These are phyloP conservation scores for Pisolithus tinctorius DNA, from an alignment of 768 basidiomycete species.

Conservation along the genomic window DNA sequence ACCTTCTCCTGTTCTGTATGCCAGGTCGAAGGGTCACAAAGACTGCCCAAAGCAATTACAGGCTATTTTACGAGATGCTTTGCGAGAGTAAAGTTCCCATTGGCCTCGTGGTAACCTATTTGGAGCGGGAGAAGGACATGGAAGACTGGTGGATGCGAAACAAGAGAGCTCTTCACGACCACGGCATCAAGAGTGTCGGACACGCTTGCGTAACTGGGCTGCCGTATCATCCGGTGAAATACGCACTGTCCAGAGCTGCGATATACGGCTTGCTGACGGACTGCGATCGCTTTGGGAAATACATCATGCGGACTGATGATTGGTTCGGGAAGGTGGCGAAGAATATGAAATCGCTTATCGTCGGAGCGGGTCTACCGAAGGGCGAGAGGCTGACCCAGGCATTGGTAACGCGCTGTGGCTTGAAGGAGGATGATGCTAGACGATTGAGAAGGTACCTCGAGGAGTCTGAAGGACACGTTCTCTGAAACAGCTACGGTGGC, in stretches of 20 bases:
- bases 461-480: not conserved
- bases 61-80: constrained; percentile 9
- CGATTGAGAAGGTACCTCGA: not conserved
- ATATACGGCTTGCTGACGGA: not conserved
- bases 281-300: not conserved
- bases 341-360: not conserved
- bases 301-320: not conserved
- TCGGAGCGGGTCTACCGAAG: not conserved
- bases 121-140: constrained; percentile 16
- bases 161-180: not conserved
- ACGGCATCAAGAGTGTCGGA: not conserved
- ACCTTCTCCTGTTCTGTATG: constrained; percentile 14
- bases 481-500: too few relatives aligned
- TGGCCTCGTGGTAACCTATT: constrained; percentile 10
- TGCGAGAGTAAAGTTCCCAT: constrained; percentile 10
- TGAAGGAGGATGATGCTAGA: not conserved
- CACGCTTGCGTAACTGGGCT: not conserved
- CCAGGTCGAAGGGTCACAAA: constrained; percentile 4
- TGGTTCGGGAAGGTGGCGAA: not conserved
- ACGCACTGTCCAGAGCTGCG: not conserved
- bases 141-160: constrained; percentile 25
- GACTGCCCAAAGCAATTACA: constrained; percentile 6
- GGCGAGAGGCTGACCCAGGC: not conserved
- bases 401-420: not conserved
- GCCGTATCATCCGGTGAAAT: not conserved